These are phyloP conservation scores for Naganishia kalamii DNA, from an alignment of 768 basidiomycete genomes.

Conservation along the genomic window DNA sequence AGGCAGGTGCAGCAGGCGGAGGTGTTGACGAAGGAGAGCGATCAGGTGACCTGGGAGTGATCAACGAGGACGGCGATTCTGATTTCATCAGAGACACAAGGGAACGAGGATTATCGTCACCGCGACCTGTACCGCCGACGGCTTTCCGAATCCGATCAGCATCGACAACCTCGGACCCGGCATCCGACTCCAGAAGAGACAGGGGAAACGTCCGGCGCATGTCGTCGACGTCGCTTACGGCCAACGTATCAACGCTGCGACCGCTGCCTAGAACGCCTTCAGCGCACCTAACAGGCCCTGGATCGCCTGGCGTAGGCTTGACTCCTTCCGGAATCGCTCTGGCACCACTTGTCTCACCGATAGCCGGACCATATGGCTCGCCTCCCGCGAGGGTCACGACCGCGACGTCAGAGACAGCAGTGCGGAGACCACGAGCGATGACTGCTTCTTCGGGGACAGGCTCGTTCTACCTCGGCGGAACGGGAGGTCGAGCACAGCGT, in stretches of 20 bases:
- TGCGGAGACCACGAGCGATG: conserved; percentile 19
- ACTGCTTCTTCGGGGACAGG: conserved; percentile 17
- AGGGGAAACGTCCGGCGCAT: too few relatives aligned
- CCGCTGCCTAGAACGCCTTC: neutral
- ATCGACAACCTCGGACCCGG: too few relatives aligned
- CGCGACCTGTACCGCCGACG: neutral
- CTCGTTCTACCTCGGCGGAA: conserved; percentile 40
- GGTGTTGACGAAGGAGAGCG: neutral
- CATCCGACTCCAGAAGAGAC: too few relatives aligned
- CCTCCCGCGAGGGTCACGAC: neutral
- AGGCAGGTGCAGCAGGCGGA: neutral
- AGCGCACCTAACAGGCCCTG: neutral
- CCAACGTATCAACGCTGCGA: neutral
- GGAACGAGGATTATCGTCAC: neutral
- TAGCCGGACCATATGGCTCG: neutral
- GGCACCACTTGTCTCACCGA: neutral
- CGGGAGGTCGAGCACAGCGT: conserved; percentile 44
- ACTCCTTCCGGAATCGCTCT: neutral
- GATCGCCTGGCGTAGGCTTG: neutral
- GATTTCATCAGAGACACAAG: neutral
- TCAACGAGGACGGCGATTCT: neutral
- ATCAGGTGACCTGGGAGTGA: neutral
- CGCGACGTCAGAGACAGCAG: neutral
- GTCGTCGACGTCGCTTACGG: neutral
- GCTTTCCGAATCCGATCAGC: neutral